phyloP scores from a whole-genome alignment of 1,284 basidiomycete species.

The Apiotrichum brassicae region DNA sequence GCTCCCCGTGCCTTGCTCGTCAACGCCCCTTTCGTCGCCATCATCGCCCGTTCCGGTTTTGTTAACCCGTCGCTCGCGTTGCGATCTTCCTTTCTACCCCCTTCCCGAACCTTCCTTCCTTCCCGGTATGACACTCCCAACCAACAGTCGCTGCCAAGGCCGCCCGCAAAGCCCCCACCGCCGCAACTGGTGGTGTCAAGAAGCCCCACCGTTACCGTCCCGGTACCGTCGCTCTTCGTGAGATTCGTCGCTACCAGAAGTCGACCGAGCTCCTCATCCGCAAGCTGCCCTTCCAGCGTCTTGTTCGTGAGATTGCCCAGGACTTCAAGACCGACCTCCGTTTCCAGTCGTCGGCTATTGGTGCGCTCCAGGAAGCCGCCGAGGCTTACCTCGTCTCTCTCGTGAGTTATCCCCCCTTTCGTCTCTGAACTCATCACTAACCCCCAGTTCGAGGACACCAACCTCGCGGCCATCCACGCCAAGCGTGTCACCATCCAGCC shows the following conservation, averaged over 20 bases:
- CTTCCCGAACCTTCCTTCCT: too few relatives aligned
- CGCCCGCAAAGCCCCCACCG: constrained; percentile 49
- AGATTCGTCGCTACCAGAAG: constrained; percentile 55
- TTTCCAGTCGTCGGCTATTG: constrained; percentile 67
- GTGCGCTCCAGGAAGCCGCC: constrained; percentile 66
- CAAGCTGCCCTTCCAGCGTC: constrained; percentile 87
- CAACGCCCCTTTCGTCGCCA: too few relatives aligned
- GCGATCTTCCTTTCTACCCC: too few relatives aligned
- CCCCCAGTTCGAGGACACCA: constrained; percentile 49
- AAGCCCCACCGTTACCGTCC: constrained; percentile 58
- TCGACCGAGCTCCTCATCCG: constrained; percentile 87
- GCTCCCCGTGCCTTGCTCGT: too few relatives aligned
- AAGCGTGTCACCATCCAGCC: constrained; percentile 58
- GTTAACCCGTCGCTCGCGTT: too few relatives aligned
- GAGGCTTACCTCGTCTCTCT: constrained; percentile 55
- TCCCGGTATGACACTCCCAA: neutral
- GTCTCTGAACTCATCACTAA: too few relatives aligned
- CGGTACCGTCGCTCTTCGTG: constrained; percentile 54
- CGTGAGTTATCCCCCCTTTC: too few relatives aligned
- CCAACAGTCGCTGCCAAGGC: constrained; percentile 48
- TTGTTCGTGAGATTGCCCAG: constrained; percentile 66
- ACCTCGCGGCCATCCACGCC: constrained; percentile 51
- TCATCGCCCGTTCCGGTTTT: too few relatives aligned
- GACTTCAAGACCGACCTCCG: constrained; percentile 61
- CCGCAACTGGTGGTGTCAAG: constrained; percentile 54